Evolutionary conservation across 2,329 filamentous ascomycete species (phyloP).

Genomic region (Aspergillus clavatus): DNA sequence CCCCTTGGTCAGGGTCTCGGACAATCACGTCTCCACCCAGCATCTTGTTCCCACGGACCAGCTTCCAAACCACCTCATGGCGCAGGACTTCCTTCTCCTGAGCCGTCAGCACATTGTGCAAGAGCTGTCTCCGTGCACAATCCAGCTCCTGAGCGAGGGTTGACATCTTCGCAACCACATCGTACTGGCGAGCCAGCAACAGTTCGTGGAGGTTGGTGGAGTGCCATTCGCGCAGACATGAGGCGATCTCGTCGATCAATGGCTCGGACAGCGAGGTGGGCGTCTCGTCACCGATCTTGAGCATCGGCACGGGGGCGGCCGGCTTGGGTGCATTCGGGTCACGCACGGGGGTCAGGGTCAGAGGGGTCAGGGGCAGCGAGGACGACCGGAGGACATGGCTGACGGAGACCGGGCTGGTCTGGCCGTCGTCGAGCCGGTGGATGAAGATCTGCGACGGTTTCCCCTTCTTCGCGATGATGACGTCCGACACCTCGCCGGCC

Average conservation of each 20-base stretch:
- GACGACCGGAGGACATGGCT: slow-evolving; percentile 21
- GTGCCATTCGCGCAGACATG: slow-evolving; percentile 95
- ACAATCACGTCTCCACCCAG: slow-evolving; percentile 93
- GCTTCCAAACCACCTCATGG: slow-evolving; percentile 90
- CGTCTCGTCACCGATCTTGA: slow-evolving; percentile 96
- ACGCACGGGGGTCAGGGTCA: slow-evolving; percentile 40
- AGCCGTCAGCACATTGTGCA: slow-evolving; percentile 87
- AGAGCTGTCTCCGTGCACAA: slow-evolving; percentile 76
- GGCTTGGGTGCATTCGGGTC: slow-evolving; percentile 66
- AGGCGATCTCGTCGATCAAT: slow-evolving; percentile 94
- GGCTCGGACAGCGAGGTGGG: slow-evolving; percentile 85
- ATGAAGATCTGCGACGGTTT: slow-evolving; percentile 39
- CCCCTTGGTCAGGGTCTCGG: slow-evolving; percentile 75
- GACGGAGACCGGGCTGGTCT: slow-evolving; percentile 28
- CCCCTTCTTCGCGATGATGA: slow-evolving; percentile 35
- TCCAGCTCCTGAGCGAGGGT: slow-evolving; percentile 78
- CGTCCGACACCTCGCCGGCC: slow-evolving; percentile 28
- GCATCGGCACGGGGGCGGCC: slow-evolving; percentile 88
- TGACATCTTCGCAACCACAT: slow-evolving; percentile 73
- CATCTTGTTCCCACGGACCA: slow-evolving; percentile 91
- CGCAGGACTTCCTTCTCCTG: slow-evolving; percentile 76
- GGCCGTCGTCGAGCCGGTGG: slow-evolving; percentile 31
- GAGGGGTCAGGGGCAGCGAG: slow-evolving; percentile 33
- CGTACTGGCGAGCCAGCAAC: slow-evolving; percentile 76
- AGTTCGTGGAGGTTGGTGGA: slow-evolving; percentile 93